Evolutionary conservation across 192 early-diverging fungal species (phyloP).

Genomic region (Coemansia sp.): DNA sequence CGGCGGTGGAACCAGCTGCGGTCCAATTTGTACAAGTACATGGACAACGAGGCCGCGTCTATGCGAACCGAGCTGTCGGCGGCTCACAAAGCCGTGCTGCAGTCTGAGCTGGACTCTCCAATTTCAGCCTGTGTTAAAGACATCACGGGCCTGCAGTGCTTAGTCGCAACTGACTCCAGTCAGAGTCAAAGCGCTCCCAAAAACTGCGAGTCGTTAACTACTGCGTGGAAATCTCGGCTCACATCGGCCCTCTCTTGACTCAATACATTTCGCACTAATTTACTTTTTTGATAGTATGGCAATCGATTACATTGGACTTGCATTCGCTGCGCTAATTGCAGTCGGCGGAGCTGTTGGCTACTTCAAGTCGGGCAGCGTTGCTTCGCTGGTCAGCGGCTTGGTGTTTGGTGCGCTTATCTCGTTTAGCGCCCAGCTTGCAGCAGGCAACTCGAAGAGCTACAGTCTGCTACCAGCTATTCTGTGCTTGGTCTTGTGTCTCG

Average conservation of each 20-base stretch:
- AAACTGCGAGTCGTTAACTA: neutral
- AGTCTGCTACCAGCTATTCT: constrained; percentile 24
- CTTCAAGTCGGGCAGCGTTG: constrained; percentile 37
- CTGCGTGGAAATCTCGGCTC: constrained; percentile 32
- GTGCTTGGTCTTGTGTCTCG: constrained; percentile 28
- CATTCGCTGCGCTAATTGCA: constrained; percentile 30
- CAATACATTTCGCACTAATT: neutral
- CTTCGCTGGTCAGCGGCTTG: constrained; percentile 41
- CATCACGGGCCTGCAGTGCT: constrained; percentile 3
- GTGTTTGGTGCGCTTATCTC: constrained; percentile 39
- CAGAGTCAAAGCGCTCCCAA: neutral
- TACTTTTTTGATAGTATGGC: constrained; percentile 14
- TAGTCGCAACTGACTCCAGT: neutral
- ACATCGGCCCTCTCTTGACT: constrained; percentile 5
- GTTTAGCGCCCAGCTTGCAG: constrained; percentile 30
- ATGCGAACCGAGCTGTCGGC: constrained; percentile 16
- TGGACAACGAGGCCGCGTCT: constrained; percentile 15
- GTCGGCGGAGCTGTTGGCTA: constrained; percentile 40
- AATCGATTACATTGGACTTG: constrained; percentile 25
- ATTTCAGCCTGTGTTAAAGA: constrained; percentile 10
- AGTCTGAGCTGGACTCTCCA: constrained; percentile 22
- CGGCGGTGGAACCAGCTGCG: constrained; percentile 35
- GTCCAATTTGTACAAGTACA: constrained; percentile 10
- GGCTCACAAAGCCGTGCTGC: constrained; percentile 17
- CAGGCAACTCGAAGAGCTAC: constrained; percentile 16